These are phyloP conservation scores for Paramarasmius palmivorus DNA, from an alignment of 1,284 basidiomycete genomes.

Conservation along the genomic window DNA sequence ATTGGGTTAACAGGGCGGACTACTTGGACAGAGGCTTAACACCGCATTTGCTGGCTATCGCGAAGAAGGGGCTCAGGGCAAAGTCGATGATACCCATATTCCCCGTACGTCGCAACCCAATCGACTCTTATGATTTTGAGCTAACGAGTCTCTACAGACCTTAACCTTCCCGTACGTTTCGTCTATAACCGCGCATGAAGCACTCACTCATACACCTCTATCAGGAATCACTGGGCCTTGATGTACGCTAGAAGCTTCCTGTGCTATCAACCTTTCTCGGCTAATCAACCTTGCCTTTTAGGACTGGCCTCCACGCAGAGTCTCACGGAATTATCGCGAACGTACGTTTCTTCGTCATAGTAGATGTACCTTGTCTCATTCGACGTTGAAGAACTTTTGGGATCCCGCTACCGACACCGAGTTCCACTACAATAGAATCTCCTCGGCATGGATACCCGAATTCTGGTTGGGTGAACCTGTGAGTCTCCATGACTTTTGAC, in stretches of 20 bases:
- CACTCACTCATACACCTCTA: not conserved
- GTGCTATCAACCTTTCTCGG: not conserved
- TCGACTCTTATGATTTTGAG: not conserved
- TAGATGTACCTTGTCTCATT: not conserved
- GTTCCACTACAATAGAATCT: constrained; percentile 70
- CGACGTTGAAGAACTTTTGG: constrained; percentile 72
- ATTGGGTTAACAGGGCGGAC: constrained; percentile 56
- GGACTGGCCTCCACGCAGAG: constrained; percentile 87
- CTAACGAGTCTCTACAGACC: constrained; percentile 47
- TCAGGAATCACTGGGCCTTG: constrained; percentile 83
- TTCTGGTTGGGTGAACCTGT: constrained; percentile 94
- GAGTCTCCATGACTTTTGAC: constrained; percentile 25
- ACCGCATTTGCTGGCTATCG: constrained; percentile 77
- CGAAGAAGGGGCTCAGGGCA: constrained; percentile 78
- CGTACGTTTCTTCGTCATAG: constrained; percentile 40
- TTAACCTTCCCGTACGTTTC: constrained; percentile 82
- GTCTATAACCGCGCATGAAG: not conserved
- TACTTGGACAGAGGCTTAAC: constrained; percentile 83
- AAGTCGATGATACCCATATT: constrained; percentile 86
- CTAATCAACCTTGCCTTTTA: constrained; percentile 26
- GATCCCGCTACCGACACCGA: constrained; percentile 63
- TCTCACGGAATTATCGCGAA: constrained; percentile 91
- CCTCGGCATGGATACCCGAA: constrained; percentile 60
- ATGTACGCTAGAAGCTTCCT: constrained; percentile 49
- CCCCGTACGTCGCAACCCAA: constrained; percentile 57